A percentile compares a stretch with the other conserved stretches of the same genome.
Conservation (phyloP, 2,329 filamentous ascomycete species). For the Emergomyces africanus region DNA sequence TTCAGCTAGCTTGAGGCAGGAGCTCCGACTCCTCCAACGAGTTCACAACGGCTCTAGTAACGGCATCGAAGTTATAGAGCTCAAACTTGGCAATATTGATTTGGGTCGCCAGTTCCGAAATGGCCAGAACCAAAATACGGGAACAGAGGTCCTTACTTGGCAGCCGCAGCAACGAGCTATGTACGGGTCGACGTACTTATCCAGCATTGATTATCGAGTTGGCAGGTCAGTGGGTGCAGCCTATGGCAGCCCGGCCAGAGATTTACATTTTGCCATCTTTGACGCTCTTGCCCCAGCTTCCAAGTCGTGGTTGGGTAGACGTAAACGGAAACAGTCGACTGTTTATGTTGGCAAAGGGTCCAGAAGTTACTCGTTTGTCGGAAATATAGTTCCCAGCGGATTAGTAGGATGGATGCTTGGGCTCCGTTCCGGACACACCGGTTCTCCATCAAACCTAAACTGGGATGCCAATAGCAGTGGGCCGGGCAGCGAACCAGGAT, state of each 20-base stretch:
- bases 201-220: conserved; percentile 31
- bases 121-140: conserved; percentile 30
- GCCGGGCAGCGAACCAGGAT: conserved; percentile 22
- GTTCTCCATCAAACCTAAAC: conserved; percentile 5
- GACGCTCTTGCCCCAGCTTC: conserved; percentile 58
- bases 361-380: conserved; percentile 72
- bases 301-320: conserved; percentile 27
- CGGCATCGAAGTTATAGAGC: conserved; percentile 61
- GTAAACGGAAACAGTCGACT: conserved; percentile 36
- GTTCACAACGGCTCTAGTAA: conserved; percentile 18
- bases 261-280: conserved; percentile 77
- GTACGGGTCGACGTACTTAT: conserved; percentile 29
- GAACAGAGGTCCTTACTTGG: conserved; percentile 50
- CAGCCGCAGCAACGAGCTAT: conserved; percentile 40
- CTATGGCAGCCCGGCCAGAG: conserved; percentile 58
- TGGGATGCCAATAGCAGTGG: conserved; percentile 17
- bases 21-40: conserved; percentile 56
- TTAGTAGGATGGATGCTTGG: conserved; percentile 94
- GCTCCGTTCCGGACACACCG: conserved; percentile 35
- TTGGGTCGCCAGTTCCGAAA: conserved; percentile 48
- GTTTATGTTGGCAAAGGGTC: conserved; percentile 77
- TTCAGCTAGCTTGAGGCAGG: conserved; percentile 63
- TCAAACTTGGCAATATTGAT: conserved; percentile 88
- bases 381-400: conserved; percentile 61
- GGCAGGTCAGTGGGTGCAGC: conserved; percentile 26